A percentile compares a stretch with the other conserved stretches of the same genome.
phyloP scores from a whole-genome alignment of 2,329 filamentous ascomycete species.

The Byssochlamys sp. region DNA sequence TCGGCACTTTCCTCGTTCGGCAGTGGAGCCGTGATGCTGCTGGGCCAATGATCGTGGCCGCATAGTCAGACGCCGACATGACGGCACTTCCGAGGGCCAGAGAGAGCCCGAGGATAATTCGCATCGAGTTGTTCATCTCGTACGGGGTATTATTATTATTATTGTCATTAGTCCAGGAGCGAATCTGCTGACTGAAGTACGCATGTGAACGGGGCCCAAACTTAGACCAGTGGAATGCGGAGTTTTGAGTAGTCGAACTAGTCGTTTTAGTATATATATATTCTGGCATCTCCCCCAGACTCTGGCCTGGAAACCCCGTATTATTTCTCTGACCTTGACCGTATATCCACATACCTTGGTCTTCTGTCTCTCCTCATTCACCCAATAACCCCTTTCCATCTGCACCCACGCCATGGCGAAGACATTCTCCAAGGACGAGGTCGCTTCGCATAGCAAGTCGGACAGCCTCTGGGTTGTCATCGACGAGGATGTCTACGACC shows the following conservation, averaged over 20 bases:
- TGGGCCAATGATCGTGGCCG: conserved; percentile 11
- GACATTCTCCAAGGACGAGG: conserved; percentile 72
- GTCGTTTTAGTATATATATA: not conserved
- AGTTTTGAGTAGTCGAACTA: not conserved
- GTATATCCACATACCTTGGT: not conserved
- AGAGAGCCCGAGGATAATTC: not conserved
- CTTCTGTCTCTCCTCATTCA: not conserved
- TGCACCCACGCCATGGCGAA: conserved; percentile 61
- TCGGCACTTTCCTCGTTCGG: conserved; percentile 13
- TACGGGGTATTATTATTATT: too few relatives aligned
- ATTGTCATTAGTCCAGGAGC: too few relatives aligned
- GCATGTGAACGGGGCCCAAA: not conserved
- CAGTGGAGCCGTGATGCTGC: conserved; percentile 8
- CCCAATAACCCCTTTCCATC: not conserved
- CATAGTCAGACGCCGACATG: not conserved
- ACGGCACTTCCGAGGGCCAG: not conserved
- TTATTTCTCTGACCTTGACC: not conserved
- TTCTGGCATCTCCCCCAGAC: not conserved
- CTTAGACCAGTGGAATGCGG: not conserved
- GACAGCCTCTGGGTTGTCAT: conserved; percentile 81
- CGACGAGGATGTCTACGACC: conserved; percentile 89
- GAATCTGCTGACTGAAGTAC: too few relatives aligned
- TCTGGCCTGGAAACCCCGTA: not conserved
- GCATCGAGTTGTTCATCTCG: not conserved
- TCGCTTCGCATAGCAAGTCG: conserved; percentile 82